phyloP scores from a whole-genome alignment of 257 asterid genomes.

The Linderniella brevidens region DNA sequence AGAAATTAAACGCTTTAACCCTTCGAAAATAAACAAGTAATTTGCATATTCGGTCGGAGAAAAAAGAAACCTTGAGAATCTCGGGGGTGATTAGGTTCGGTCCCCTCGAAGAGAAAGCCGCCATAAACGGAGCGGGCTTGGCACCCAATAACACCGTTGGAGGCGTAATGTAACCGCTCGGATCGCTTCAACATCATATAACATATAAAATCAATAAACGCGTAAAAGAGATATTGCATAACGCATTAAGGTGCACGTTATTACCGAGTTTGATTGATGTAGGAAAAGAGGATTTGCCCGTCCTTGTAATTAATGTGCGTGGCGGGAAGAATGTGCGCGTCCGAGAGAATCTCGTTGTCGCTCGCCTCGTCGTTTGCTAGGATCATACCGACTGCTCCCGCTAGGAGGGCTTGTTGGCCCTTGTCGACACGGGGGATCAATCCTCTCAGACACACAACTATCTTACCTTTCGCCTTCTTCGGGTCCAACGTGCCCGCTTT shows the following conservation, averaged over 20 bases:
- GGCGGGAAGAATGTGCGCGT: constrained; percentile 78
- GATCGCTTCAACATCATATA: constrained; percentile 15
- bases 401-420: constrained; percentile 59
- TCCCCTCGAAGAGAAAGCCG: constrained; percentile 60
- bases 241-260: background rate
- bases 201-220: background rate
- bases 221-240: background rate
- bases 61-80: constrained; percentile 45
- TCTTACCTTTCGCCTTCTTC: constrained; percentile 57
- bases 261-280: constrained; percentile 45
- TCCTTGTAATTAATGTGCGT: constrained; percentile 60
- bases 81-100: constrained; percentile 33
- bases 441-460: constrained; percentile 74
- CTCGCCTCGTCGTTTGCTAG: constrained; percentile 44
- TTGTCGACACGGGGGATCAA: constrained; percentile 54
- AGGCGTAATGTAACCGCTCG: constrained; percentile 25
- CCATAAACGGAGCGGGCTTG: constrained; percentile 52
- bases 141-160: constrained; percentile 10
- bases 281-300: constrained; percentile 44
- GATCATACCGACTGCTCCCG: constrained; percentile 86
- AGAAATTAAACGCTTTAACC: background rate
- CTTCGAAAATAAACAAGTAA: background rate
- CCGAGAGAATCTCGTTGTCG: constrained; percentile 72
- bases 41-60: background rate
- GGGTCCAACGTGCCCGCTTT: constrained; percentile 59